Evolutionary conservation across 2,329 filamentous ascomycete species (phyloP), one percentile per base, ranked within the genome.

Genomic region (Chaetomium olivaceum): DNA sequence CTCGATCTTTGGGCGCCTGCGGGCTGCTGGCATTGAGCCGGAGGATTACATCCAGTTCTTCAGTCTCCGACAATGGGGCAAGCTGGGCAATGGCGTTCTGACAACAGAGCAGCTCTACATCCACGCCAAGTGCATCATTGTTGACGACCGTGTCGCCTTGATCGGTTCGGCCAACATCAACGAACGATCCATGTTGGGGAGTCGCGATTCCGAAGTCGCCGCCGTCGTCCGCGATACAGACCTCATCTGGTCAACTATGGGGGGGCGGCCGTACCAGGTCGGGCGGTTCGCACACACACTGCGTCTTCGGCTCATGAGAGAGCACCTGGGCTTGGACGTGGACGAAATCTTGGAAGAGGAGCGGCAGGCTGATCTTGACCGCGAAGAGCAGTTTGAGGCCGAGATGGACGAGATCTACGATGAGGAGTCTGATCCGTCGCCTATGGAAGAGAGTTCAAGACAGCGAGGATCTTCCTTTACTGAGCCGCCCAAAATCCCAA

Each of bases 91-190:
- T 69, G 91, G 95, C 70, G 87, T 88, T 64, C 81, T 98, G 46
- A 92, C 95, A 3, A 98, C 95, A 0, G 95, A 99, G 76, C 95
- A 98, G 78, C 85, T 99, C 12, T 99, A 99, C 75, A 98, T 99
- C 64, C 95, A 99, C 74, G 95, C 95, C 67, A 99, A 99, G 79
- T 91, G 91, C 70, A 98, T 98, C 83, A 86, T 99, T 63, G 94
- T 97, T 4, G 95, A 99, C 76, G 95, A 99, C 74, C 88, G 94
- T 39, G 87, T 95, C 65, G 94, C 90, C 23, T 88, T 99, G 67
- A 99, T 99, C 72, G 95, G 95, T 21, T 98, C 94, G 55, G 95
- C 95, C 61, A 99, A 99, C 76, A 98, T 99, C 82, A 99, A 99
- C 73, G 95, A 99, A 77, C 89, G 95, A 55, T 98, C 94, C 7